Conservation (phyloP, 257 asterid genomes). For the Penstemon eatonii region DNA sequence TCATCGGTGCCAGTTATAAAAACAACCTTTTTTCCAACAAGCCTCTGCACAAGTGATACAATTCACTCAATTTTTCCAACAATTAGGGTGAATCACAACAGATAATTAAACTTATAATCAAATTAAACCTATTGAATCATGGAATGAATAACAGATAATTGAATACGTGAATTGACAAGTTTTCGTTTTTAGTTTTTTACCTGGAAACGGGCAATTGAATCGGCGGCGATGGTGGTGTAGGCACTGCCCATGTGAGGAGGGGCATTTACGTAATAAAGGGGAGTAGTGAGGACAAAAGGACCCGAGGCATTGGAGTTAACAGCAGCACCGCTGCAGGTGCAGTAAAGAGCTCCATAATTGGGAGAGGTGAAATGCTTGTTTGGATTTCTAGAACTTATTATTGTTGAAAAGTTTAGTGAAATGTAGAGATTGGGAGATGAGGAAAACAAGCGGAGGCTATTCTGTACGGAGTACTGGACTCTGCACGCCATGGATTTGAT, state of each 20-base stretch:
- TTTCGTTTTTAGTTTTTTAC: conserved; percentile 28
- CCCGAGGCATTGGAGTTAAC: conserved; percentile 27
- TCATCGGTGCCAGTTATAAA: conserved; percentile 95
- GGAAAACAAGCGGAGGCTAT: conserved; percentile 51
- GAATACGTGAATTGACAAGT: neutral
- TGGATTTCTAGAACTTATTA: conserved; percentile 32
- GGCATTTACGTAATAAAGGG: conserved; percentile 96
- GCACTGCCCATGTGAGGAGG: conserved; percentile 99
- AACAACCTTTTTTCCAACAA: conserved; percentile 73
- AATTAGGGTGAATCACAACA: neutral
- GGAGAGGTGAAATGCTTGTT: conserved; percentile 17
- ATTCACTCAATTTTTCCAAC: too few species aligned
- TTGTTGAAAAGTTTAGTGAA: conserved; percentile 25
- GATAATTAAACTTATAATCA: neutral
- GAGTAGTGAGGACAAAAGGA: conserved; percentile 81
- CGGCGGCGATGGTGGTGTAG: conserved; percentile 95
- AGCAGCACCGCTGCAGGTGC: conserved; percentile 43
- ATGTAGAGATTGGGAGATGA: conserved; percentile 34
- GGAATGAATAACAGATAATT: neutral
- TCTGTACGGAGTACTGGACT: conserved; percentile 60
- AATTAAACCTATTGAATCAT: conserved; percentile 2
- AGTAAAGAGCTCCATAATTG: conserved; percentile 35
- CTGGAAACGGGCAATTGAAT: conserved; percentile 93
- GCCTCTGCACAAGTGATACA: conserved; percentile 56
- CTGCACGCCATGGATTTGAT: conserved; percentile 51